Conservation (phyloP, 805 yeast species). For the Suhomyces sp. region DNA sequence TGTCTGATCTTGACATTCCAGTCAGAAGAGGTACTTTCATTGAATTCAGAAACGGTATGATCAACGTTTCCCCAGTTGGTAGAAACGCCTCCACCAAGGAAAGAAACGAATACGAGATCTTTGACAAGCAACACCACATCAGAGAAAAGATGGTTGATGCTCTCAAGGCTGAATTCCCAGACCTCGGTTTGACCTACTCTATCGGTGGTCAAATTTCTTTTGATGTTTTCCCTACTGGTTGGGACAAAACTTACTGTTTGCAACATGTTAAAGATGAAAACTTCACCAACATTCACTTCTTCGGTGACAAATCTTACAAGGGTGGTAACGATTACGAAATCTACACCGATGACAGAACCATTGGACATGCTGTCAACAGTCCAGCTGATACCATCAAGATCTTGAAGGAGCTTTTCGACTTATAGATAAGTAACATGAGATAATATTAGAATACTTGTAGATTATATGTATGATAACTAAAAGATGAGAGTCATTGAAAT, state of each 20-base stretch:
- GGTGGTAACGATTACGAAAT: conserved; percentile 99
- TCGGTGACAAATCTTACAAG: conserved; percentile 94
- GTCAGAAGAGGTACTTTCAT: conserved; percentile 97
- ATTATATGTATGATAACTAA: too few species aligned
- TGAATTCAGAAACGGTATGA: conserved; percentile 99
- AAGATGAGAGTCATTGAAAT: too few species aligned
- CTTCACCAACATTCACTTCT: conserved; percentile 89
- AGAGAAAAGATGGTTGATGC: conserved; percentile 86
- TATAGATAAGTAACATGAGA: conserved; percentile 23
- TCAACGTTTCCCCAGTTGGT: conserved; percentile 96
- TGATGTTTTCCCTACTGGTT: conserved; percentile 99
- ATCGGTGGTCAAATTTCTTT: conserved; percentile 99
- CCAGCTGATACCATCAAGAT: conserved; percentile 88
- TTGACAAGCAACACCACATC: conserved; percentile 73
- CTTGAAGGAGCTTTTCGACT: conserved; percentile 75
- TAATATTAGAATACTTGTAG: neutral
- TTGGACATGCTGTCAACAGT: conserved; percentile 87
- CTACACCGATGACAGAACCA: conserved; percentile 85
- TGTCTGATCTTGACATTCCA: conserved; percentile 85
- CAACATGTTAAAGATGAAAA: conserved; percentile 86
- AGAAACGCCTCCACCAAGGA: conserved; percentile 95
- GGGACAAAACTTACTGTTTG: conserved; percentile 99
- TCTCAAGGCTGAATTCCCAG: conserved; percentile 77
- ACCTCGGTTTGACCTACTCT: conserved; percentile 86
- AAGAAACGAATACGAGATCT: conserved; percentile 88